Base-by-base conservation (phyloP, 345 rosid genomes). In the Salix purpurea region DNA sequence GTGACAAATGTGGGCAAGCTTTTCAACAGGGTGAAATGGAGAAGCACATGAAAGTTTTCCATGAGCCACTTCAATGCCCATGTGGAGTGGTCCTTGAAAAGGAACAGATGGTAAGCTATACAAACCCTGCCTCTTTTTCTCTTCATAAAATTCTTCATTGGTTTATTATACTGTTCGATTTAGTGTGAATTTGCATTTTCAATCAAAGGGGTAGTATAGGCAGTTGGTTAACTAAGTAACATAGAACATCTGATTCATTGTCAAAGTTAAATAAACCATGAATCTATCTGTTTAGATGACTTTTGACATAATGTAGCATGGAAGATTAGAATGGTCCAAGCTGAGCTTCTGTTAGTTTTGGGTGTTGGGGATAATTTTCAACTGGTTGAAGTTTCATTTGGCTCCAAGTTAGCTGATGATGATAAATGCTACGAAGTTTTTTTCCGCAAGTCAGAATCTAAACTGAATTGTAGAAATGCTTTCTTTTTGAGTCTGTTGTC, bases 41-140 rank as follows among this genome's bases (percentile, higher is more conserved):
- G 79, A 94, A 96, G 84, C 98, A 94, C 79, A 76, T 91, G 90
- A 92, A 90, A 85, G 95, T 94, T 74, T 92, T 90, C 71, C 99
- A 94, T 21, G 98, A 93, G 79, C 97, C 98, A 4, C 84, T 85
- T 74, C 84, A 75, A 69, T 96, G 99, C 77, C 90, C 93, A 24
- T 91, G 99, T 9, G 99, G 99, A 23, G 82, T 81, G 19, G 84
- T 88, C 67, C 95, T 93, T 3, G 97, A 91, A 90, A 93, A 93
- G 86, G 94, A 83, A 74, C 87, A 86, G 80, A 96, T 96, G 98
- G 99, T 93, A 82, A 75, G 89, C 75, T 12, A 60, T 10, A 8
- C 34, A 50, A 76, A 61, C 11, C 67, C n/a, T 40, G 21, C 5
- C 66, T 66, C 36, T 52, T 37, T 46, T 67, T 58, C n/a, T 65